phyloP scores from a whole-genome alignment of 2,329 filamentous ascomycete genomes.

The Fusarium sp. region DNA sequence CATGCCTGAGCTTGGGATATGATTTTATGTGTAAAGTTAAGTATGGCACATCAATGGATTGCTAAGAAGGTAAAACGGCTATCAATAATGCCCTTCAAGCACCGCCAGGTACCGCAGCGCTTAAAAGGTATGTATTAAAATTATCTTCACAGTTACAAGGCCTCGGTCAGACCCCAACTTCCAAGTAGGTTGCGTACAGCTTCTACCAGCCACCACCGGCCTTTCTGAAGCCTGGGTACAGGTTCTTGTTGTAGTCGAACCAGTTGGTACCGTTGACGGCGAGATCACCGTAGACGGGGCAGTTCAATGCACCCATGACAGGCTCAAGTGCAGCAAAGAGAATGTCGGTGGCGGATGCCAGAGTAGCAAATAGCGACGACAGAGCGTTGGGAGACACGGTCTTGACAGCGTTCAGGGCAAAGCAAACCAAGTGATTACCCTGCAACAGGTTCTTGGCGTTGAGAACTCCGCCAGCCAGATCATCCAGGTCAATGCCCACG shows the following conservation, averaged over 20 bases:
- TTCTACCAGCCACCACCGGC: slow-evolving; percentile 34
- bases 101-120: no score
- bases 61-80: no score
- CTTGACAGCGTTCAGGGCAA: slow-evolving; percentile 52
- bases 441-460: slow-evolving; percentile 55
- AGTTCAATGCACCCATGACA: slow-evolving; percentile 31
- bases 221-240: slow-evolving; percentile 40
- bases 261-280: slow-evolving; percentile 38
- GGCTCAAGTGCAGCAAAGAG: slow-evolving; percentile 36
- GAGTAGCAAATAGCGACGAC: slow-evolving; percentile 50
- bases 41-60: no score
- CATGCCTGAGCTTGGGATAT: no score
- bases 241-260: slow-evolving; percentile 35
- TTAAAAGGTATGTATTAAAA: not conserved
- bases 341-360: slow-evolving; percentile 36
- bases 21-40: no score
- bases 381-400: slow-evolving; percentile 56
- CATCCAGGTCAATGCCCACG: slow-evolving; percentile 55
- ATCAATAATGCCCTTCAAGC: no score
- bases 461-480: slow-evolving; percentile 58
- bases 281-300: slow-evolving; percentile 32
- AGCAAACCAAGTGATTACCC: slow-evolving; percentile 60
- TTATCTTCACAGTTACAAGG: not conserved
- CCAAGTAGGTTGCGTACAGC: no score
- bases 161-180: not conserved